These are phyloP conservation scores for Vitis vinifera DNA, from an alignment of 164 flowering plant species.

Conservation along the genomic window DNA sequence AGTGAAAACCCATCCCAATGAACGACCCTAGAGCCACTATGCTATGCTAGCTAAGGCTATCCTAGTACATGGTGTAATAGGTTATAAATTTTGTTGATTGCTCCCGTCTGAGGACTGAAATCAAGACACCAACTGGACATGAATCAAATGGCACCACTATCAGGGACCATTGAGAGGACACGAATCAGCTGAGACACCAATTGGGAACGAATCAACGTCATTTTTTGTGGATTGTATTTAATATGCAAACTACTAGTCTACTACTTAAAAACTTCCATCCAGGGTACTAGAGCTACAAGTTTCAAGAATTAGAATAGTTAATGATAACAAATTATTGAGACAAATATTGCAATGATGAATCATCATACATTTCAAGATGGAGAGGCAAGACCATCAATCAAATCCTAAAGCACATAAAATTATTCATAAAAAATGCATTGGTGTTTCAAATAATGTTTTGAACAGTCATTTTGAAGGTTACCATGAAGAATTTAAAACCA, in stretches of 20 bases:
- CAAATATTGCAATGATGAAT: background rate
- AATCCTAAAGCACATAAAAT: background rate
- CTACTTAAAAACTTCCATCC: background rate
- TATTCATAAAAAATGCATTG: slow-evolving; percentile 13
- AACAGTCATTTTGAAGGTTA: slow-evolving; percentile 18
- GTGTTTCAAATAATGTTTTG: slow-evolving; percentile 13
- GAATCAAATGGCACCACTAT: too few relatives aligned
- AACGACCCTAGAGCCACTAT: too few relatives aligned
- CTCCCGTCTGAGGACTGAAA: too few relatives aligned
- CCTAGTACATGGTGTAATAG: too few relatives aligned
- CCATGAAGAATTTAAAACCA: slow-evolving; percentile 11
- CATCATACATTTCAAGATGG: slow-evolving; percentile 2
- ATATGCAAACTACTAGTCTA: background rate
- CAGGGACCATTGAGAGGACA: too few relatives aligned
- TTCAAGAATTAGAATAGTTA: background rate
- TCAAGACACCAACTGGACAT: too few relatives aligned
- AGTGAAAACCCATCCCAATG: too few relatives aligned
- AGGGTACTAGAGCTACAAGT: background rate
- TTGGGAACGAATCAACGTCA: too few relatives aligned
- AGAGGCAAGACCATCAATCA: background rate
- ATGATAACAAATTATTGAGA: background rate
- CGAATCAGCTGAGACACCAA: too few relatives aligned
- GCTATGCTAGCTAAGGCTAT: too few relatives aligned
- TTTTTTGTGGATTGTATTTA: too few relatives aligned
- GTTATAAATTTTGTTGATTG: too few relatives aligned